phyloP scores from a whole-genome alignment of 1,284 basidiomycete genomes.

The Exobasidium cylindrosporum region DNA sequence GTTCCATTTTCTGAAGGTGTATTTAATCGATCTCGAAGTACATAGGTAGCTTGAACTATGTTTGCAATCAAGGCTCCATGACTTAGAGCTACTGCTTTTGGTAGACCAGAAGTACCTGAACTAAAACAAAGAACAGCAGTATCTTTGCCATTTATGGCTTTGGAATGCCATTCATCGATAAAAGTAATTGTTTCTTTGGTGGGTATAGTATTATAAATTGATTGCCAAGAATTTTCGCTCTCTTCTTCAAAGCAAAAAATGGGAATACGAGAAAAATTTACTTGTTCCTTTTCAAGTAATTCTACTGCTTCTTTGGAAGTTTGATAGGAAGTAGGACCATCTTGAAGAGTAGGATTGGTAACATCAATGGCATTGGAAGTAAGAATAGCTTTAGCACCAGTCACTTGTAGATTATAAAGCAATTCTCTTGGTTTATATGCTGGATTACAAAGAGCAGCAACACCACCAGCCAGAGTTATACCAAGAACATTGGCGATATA shows the following conservation, averaged over 20 bases:
- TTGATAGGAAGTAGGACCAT: constrained; percentile 21
- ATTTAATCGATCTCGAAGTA: constrained; percentile 45
- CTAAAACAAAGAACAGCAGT: constrained; percentile 44
- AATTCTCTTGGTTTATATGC: constrained; percentile 48
- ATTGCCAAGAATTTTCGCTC: too few species aligned
- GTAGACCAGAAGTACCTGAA: constrained; percentile 50
- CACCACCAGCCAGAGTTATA: constrained; percentile 42
- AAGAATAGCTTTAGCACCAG: constrained; percentile 32
- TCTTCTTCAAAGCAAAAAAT: constrained; percentile 45
- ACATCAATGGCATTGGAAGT: not conserved
- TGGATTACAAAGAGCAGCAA: constrained; percentile 48
- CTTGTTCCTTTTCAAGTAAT: constrained; percentile 19
- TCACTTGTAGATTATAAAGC: constrained; percentile 38
- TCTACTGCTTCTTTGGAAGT: constrained; percentile 20
- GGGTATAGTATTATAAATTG: too few species aligned
- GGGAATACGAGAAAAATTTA: too few species aligned
- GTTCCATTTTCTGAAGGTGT: constrained; percentile 60
- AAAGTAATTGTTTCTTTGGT: constrained; percentile 23
- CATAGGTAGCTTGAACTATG: constrained; percentile 42
- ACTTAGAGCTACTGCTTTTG: constrained; percentile 48
- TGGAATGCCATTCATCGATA: constrained; percentile 10
- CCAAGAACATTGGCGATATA: constrained; percentile 43
- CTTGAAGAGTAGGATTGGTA: not conserved
- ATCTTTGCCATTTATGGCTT: constrained; percentile 23
- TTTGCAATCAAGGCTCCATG: constrained; percentile 49